Percentiles rank a stretch among this genome's conserved stretches.
Evolutionary conservation across 768 basidiomycete genomes (phyloP).

Genomic region (Boletus speciosus): DNA sequence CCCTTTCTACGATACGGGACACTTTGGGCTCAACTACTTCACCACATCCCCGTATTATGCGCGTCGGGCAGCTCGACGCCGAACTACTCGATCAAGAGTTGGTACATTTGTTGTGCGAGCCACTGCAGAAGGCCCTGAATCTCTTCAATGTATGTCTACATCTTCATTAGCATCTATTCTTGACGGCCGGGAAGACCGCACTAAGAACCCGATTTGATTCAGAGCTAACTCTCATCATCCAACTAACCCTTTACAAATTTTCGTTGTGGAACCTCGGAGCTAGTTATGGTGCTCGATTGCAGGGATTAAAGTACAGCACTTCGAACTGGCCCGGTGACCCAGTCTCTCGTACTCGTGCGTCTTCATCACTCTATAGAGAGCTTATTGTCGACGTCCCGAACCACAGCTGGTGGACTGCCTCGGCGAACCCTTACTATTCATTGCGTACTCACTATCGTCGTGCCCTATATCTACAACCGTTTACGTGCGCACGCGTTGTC

Average conservation of each 20-base stretch:
- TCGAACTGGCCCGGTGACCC: constrained; percentile 2
- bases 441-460: constrained; percentile 64
- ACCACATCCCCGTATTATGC: constrained; percentile 51
- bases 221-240: constrained; percentile 68
- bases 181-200: constrained; percentile 43
- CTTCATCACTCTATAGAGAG: background rate
- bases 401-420: constrained; percentile 63
- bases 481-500: constrained; percentile 75
- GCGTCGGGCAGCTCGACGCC: constrained; percentile 90
- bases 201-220: constrained; percentile 65
- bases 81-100: constrained; percentile 89
- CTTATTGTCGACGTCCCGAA: background rate
- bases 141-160: constrained; percentile 56
- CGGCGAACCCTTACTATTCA: constrained; percentile 61
- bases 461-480: constrained; percentile 78
- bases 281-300: constrained; percentile 80
- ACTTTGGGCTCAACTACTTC: constrained; percentile 32
- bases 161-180: background rate
- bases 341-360: constrained; percentile 23
- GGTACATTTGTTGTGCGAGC: constrained; percentile 74
- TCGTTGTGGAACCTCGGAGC: constrained; percentile 79
- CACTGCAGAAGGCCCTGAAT: constrained; percentile 69
- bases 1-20: constrained; percentile 45
- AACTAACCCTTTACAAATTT: constrained; percentile 72
- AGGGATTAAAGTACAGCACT: constrained; percentile 64